phyloP scores from a whole-genome alignment of 768 basidiomycete genomes.

The Boletus patriciae region DNA sequence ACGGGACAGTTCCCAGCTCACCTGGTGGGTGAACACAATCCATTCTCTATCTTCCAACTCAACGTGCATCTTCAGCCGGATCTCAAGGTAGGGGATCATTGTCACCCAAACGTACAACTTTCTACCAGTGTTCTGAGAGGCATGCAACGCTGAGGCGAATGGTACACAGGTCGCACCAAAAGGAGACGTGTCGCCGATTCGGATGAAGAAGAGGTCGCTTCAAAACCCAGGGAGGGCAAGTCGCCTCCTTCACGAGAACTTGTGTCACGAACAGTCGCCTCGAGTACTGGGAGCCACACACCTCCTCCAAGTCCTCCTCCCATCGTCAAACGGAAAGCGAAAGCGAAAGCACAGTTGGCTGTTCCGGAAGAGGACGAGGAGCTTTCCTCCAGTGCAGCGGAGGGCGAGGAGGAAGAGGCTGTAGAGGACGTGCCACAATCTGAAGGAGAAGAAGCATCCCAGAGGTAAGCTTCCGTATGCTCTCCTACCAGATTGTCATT shows the following conservation, averaged over 20 bases:
- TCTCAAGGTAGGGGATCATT: slow-evolving; percentile 40
- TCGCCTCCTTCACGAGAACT: neutral
- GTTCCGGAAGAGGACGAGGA: slow-evolving; percentile 35
- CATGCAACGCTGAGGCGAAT: neutral
- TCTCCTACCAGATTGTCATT: neutral
- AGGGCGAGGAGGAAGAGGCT: slow-evolving; percentile 43
- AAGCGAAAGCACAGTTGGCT: slow-evolving; percentile 16
- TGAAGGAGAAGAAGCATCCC: slow-evolving; percentile 55
- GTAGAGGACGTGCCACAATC: slow-evolving; percentile 43
- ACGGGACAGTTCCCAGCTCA: neutral
- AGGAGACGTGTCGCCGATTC: slow-evolving; percentile 54
- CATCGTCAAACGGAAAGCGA: slow-evolving; percentile 17
- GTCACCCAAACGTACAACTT: slow-evolving; percentile 22
- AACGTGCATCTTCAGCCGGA: slow-evolving; percentile 25
- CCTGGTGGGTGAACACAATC: slow-evolving; percentile 13
- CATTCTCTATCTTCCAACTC: neutral
- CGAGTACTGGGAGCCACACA: neutral
- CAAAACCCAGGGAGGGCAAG: slow-evolving; percentile 4
- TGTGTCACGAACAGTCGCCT: neutral
- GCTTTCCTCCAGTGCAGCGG: slow-evolving; percentile 33
- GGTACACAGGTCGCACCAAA: slow-evolving; percentile 40
- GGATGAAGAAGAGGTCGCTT: slow-evolving; percentile 44
- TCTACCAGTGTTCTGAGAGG: neutral
- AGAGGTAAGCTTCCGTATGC: slow-evolving; percentile 48
- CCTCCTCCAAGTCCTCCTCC: slow-evolving; percentile 4